Evolutionary conservation across 768 basidiomycete species (phyloP).

Genomic region (Pluteus cervinus): DNA sequence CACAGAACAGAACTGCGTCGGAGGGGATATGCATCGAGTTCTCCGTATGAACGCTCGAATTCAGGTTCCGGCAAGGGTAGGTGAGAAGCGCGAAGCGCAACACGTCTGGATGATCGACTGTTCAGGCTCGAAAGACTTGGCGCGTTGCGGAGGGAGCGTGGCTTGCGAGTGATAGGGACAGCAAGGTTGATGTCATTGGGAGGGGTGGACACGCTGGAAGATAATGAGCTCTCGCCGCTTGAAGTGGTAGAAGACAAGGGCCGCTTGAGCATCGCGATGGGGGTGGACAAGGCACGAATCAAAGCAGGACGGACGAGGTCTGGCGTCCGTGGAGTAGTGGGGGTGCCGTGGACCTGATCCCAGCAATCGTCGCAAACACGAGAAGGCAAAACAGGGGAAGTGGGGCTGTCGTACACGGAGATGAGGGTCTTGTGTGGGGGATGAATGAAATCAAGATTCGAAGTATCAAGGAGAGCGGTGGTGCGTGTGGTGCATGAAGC

Average conservation of each 20-base stretch:
- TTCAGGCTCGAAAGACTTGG: slow-evolving; percentile 29
- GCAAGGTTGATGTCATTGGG: slow-evolving; percentile 16
- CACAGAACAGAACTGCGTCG: slow-evolving; percentile 60
- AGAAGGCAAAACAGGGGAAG: slow-evolving; percentile 47
- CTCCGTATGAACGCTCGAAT: slow-evolving; percentile 50
- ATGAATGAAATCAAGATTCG: slow-evolving; percentile 60
- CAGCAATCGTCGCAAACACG: slow-evolving; percentile 77
- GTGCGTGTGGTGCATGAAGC: slow-evolving; percentile 49
- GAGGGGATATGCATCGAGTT: slow-evolving; percentile 71
- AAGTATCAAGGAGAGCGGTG: slow-evolving; percentile 68
- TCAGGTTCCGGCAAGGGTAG: slow-evolving; percentile 31
- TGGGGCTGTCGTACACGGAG: slow-evolving; percentile 47
- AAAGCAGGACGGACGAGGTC: slow-evolving; percentile 27
- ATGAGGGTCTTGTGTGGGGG: slow-evolving; percentile 69
- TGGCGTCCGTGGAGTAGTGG: slow-evolving; percentile 37
- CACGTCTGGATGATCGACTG: slow-evolving; percentile 26
- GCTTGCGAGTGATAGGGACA: slow-evolving; percentile 20
- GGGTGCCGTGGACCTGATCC: slow-evolving; percentile 63
- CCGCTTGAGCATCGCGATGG: slow-evolving; percentile 32
- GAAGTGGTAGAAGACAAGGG: slow-evolving; percentile 25
- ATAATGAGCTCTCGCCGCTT: slow-evolving; percentile 26
- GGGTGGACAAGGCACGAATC: slow-evolving; percentile 30
- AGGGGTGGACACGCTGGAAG: slow-evolving; percentile 21
- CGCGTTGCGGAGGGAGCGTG: slow-evolving; percentile 23
- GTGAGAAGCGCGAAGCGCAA: slow-evolving; percentile 25